These are phyloP conservation scores for Ensete ventricosum DNA, from an alignment of 176 grass and related monocot species.

Conservation along the genomic window DNA sequence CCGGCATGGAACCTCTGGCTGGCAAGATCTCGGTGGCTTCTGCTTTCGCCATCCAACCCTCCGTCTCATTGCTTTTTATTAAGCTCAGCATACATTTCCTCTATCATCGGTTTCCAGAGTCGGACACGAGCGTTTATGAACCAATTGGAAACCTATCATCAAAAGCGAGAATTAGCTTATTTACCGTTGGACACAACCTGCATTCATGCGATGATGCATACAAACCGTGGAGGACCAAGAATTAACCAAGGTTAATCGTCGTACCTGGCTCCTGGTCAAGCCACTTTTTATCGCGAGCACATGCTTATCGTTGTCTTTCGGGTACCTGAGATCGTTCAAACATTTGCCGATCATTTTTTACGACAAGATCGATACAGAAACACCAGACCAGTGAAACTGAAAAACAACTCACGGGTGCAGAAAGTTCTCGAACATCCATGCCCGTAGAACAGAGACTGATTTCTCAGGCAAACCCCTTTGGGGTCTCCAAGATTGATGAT, in stretches of 20 bases:
- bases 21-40: not conserved
- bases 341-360: not conserved
- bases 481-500: conserved; percentile 72
- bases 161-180: not conserved
- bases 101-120: conserved; percentile 89
- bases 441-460: conserved; percentile 72
- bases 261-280: conserved; percentile 70
- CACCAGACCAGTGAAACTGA: not conserved
- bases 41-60: conserved; percentile 12
- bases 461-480: conserved; percentile 76
- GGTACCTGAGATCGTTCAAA: conserved; percentile 42
- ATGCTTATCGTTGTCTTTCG: conserved; percentile 74
- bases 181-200: too few relatives aligned
- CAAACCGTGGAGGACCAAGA: not conserved
- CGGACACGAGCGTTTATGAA: conserved; percentile 81
- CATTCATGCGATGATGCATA: not conserved
- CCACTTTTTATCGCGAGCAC: conserved; percentile 65
- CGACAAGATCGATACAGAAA: not conserved
- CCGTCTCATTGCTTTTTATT: conserved; percentile 31
- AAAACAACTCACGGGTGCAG: conserved; percentile 64
- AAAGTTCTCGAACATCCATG: conserved; percentile 95
- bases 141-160: conserved; percentile 68
- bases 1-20: not conserved
- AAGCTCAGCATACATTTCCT: conserved; percentile 64
- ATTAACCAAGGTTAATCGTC: not conserved